phyloP scores from a whole-genome alignment of 768 basidiomycete genomes.

The Tylopilus sp. region DNA sequence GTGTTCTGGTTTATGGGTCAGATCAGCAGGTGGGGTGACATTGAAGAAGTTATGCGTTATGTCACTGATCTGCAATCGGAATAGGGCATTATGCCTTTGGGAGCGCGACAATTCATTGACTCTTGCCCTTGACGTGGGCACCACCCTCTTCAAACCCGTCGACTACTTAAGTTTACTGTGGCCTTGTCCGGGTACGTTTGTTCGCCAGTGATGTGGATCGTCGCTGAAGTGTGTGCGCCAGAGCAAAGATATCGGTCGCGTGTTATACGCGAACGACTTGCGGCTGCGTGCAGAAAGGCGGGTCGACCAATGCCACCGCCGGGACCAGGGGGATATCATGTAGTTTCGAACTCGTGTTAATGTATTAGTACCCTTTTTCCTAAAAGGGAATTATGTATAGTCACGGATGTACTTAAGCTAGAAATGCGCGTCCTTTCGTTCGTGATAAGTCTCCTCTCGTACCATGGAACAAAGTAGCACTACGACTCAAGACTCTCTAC shows the following conservation, averaged over 20 bases:
- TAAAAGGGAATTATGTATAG: conserved; percentile 21
- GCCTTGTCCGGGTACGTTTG: conserved; percentile 56
- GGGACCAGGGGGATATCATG: conserved; percentile 9
- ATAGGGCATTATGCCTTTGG: conserved; percentile 58
- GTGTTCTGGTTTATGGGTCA: conserved; percentile 77
- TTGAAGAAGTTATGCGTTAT: conserved; percentile 1
- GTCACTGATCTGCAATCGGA: conserved; percentile 9
- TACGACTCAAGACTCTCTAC: conserved; percentile 1
- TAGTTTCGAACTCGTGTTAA: conserved; percentile 1
- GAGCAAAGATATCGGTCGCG: conserved; percentile 52
- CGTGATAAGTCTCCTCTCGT: conserved; percentile 8
- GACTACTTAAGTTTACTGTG: conserved; percentile 61
- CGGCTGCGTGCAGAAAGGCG: conserved; percentile 44
- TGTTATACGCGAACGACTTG: conserved; percentile 43
- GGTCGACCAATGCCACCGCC: conserved; percentile 44
- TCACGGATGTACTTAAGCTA: conserved; percentile 21
- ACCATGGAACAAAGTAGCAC: conserved; percentile 14
- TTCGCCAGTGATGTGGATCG: background rate
- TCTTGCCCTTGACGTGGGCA: conserved; percentile 60
- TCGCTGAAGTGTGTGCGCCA: conserved; percentile 22
- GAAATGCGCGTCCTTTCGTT: conserved; percentile 18
- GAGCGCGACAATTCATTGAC: conserved; percentile 54
- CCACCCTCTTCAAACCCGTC: conserved; percentile 55
- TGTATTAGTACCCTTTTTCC: conserved; percentile 11
- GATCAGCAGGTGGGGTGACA: conserved; percentile 46